Evolutionary conservation across 2,329 filamentous ascomycete genomes (phyloP).

Genomic region (Arthroderma sp.): DNA sequence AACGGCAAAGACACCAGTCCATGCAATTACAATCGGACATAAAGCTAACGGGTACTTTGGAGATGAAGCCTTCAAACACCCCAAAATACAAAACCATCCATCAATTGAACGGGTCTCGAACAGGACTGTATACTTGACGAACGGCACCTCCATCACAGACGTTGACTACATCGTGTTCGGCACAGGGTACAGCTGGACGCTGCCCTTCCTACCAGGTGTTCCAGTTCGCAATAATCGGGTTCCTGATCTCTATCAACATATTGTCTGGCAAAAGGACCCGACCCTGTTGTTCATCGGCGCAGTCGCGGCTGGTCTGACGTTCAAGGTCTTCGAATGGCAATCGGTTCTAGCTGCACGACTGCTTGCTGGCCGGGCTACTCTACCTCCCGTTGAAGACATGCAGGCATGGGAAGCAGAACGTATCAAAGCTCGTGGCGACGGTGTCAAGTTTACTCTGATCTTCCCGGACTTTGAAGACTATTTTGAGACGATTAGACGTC

Average conservation of each 20-base stretch:
- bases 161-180: conserved; percentile 72
- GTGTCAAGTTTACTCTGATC: conserved; percentile 44
- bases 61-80: conserved; percentile 44
- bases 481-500: conserved; percentile 42
- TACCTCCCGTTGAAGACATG: conserved; percentile 43
- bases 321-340: conserved; percentile 59
- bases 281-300: conserved; percentile 58
- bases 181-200: conserved; percentile 77
- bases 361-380: conserved; percentile 41
- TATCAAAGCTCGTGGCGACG: conserved; percentile 44
- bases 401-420: conserved; percentile 46
- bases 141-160: conserved; percentile 51
- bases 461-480: conserved; percentile 54
- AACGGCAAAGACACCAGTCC: conserved; percentile 47
- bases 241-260: conserved; percentile 61
- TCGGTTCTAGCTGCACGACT: conserved; percentile 50
- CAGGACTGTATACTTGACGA: conserved; percentile 52
- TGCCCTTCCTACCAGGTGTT: conserved; percentile 52
- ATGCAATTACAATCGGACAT: conserved; percentile 46
- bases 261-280: conserved; percentile 63
- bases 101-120: conserved; percentile 41
- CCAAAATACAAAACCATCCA: conserved; percentile 38
- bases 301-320: conserved; percentile 42
- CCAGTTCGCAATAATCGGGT: conserved; percentile 55
- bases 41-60: conserved; percentile 35